phyloP scores from a whole-genome alignment of 1,284 basidiomycete genomes.

The Jaminaea rosea region DNA sequence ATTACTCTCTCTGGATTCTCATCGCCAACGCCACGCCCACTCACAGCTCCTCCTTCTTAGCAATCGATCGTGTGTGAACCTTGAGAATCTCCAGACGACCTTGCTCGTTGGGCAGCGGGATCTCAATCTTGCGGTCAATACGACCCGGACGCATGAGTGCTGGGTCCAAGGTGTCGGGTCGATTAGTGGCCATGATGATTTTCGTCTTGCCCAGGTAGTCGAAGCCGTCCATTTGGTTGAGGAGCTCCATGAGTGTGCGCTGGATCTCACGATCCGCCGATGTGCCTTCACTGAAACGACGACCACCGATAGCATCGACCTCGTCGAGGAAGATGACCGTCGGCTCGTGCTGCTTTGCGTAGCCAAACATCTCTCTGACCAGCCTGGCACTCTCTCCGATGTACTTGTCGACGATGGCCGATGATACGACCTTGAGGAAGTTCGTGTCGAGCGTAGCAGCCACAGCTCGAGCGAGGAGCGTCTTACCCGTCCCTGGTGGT shows the following conservation, averaged over 20 bases:
- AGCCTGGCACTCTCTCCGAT: conserved; percentile 94
- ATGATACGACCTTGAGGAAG: conserved; percentile 96
- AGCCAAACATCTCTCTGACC: conserved; percentile 95
- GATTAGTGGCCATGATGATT: conserved; percentile 69
- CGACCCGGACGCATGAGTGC: conserved; percentile 91
- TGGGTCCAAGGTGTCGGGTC: conserved; percentile 72
- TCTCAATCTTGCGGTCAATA: conserved; percentile 95
- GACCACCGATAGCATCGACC: conserved; percentile 55
- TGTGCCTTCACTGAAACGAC: conserved; percentile 95
- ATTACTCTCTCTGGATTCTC: neutral
- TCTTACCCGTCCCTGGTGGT: conserved; percentile 91
- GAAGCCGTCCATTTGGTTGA: conserved; percentile 99
- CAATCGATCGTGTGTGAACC: conserved; percentile 84
- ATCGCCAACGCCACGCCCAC: no score
- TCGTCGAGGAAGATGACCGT: conserved; percentile 96
- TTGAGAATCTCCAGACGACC: conserved; percentile 88
- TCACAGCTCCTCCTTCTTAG: conserved; percentile 63
- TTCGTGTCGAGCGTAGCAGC: conserved; percentile 92
- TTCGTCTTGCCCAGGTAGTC: conserved; percentile 92
- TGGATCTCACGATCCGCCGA: conserved; percentile 98
- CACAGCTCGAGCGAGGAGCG: conserved; percentile 85
- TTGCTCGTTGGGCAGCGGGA: conserved; percentile 94
- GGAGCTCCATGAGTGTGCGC: conserved; percentile 94
- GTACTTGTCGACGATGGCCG: conserved; percentile 99
- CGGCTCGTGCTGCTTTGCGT: conserved; percentile 91